A percentile compares a stretch with the other conserved stretches of the same genome.
phyloP scores from a whole-genome alignment of 148 eudicot species.

The Rhododendron mucronatum region DNA sequence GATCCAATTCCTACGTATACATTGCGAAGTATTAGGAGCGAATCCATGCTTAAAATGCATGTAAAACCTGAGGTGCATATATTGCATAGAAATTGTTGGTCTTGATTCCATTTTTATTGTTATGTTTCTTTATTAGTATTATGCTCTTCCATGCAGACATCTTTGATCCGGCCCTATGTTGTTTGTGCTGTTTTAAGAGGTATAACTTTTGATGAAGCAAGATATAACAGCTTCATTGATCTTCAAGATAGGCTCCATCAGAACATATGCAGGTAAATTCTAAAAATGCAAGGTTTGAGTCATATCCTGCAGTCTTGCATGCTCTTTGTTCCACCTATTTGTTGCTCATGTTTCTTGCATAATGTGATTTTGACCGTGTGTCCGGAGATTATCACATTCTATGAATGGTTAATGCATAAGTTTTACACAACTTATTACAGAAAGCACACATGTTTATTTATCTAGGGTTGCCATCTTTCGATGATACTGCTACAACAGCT shows the following conservation, averaged over 20 bases:
- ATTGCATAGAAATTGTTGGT: not conserved
- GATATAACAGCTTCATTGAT: conserved; percentile 97
- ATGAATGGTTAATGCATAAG: not conserved
- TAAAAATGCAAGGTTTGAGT: not conserved
- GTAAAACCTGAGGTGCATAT: conserved; percentile 79
- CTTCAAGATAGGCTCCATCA: conserved; percentile 97
- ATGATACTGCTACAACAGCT: not conserved
- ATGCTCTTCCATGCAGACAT: conserved; percentile 46
- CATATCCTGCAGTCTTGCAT: not conserved
- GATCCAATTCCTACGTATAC: conserved; percentile 64
- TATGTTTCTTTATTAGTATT: not conserved
- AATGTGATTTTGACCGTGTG: not conserved
- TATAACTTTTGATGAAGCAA: conserved; percentile 71
- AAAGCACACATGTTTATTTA: not conserved
- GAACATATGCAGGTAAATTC: conserved; percentile 85
- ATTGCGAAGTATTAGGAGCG: conserved; percentile 33
- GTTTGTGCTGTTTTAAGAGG: conserved; percentile 98
- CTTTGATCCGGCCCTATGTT: conserved; percentile 70
- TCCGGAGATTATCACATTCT: not conserved
- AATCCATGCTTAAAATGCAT: conserved; percentile 71
- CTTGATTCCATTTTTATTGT: not conserved
- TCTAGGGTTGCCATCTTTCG: not conserved
- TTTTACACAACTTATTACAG: not conserved
- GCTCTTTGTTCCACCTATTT: not conserved
- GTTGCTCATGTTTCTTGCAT: not conserved